Evolutionary conservation across 2,329 filamentous ascomycete genomes (phyloP).

Genomic region (Cytospora schulzeri): DNA sequence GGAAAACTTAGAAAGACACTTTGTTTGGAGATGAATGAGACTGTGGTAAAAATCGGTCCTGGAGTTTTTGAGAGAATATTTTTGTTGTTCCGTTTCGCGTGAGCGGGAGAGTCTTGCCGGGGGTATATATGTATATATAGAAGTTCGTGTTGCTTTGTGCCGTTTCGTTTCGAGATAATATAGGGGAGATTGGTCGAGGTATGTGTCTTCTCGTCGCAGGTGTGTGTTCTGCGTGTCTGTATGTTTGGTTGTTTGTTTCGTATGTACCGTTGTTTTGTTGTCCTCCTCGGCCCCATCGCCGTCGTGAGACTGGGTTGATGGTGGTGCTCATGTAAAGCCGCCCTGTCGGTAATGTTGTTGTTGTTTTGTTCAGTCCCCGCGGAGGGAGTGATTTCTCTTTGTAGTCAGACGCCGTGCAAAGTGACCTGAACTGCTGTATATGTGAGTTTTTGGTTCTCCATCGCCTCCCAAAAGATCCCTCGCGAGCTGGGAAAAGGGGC

Average conservation of each 20-base stretch:
- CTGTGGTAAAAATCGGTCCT: not conserved
- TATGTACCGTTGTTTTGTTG: not conserved
- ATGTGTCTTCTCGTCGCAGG: not conserved
- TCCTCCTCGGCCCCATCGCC: not conserved
- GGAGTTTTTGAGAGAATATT: conserved; percentile 26
- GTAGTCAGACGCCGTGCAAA: conserved; percentile 22
- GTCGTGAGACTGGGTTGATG: not conserved
- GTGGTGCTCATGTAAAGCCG: conserved; percentile 1
- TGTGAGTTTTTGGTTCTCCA: not conserved
- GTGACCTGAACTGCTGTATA: conserved; percentile 10
- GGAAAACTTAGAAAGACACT: not conserved
- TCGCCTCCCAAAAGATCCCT: no score
- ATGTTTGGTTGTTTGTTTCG: not conserved
- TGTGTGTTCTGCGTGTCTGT: not conserved
- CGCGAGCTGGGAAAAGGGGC: not conserved
- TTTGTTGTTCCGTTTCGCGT: conserved; percentile 33
- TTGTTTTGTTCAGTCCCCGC: conserved; percentile 12
- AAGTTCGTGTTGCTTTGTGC: conserved; percentile 8
- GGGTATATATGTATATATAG: conserved; percentile 29
- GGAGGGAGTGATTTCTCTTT: conserved; percentile 25
- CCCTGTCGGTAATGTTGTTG: not conserved
- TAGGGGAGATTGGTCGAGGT: not conserved
- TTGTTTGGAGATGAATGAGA: conserved; percentile 5
- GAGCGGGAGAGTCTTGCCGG: conserved; percentile 34
- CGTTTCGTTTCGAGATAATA: not conserved